Evolutionary conservation across 2,329 filamentous ascomycete genomes (phyloP).

Genomic region (Ceratocystis huliohia): DNA sequence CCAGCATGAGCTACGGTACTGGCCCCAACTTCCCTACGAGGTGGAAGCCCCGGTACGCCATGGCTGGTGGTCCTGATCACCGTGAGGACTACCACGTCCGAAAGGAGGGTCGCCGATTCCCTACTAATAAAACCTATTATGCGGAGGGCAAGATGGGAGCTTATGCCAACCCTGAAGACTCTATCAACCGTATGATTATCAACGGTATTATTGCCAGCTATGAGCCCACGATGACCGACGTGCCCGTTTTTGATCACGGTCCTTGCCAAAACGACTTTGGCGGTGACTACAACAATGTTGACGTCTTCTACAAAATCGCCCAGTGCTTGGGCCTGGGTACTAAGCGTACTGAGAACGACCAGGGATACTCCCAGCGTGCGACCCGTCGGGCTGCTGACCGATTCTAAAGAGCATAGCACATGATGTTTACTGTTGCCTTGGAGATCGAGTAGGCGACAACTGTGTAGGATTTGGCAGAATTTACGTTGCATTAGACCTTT

Average conservation of each 20-base stretch:
- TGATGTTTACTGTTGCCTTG: background rate
- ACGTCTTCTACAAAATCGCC: slow-evolving; percentile 64
- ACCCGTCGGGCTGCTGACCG: slow-evolving; percentile 17
- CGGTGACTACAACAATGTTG: slow-evolving; percentile 57
- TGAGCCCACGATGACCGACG: slow-evolving; percentile 66
- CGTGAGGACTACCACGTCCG: slow-evolving; percentile 65
- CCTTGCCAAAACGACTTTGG: slow-evolving; percentile 68
- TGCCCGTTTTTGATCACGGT: slow-evolving; percentile 64
- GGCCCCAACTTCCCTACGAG: slow-evolving; percentile 66
- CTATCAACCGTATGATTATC: slow-evolving; percentile 52
- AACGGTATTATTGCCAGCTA: slow-evolving; percentile 64
- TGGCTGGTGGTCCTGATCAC: slow-evolving; percentile 60
- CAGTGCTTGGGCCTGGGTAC: slow-evolving; percentile 47
- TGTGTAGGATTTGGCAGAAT: background rate
- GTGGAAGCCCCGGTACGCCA: slow-evolving; percentile 74
- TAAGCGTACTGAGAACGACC: slow-evolving; percentile 15
- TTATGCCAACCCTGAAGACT: slow-evolving; percentile 57
- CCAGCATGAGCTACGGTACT: slow-evolving; percentile 55
- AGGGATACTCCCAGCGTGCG: slow-evolving; percentile 1
- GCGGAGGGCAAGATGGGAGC: slow-evolving; percentile 32
- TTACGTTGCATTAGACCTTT: too few species aligned
- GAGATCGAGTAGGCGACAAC: background rate
- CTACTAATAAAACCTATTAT: slow-evolving; percentile 42
- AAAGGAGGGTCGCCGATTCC: slow-evolving; percentile 49
- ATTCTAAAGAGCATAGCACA: slow-evolving; percentile 2